A percentile compares a stretch with the other conserved stretches of the same genome.
These are phyloP conservation scores for Cystofilobasidium capitatum DNA, from an alignment of 768 basidiomycete species.

Conservation along the genomic window DNA sequence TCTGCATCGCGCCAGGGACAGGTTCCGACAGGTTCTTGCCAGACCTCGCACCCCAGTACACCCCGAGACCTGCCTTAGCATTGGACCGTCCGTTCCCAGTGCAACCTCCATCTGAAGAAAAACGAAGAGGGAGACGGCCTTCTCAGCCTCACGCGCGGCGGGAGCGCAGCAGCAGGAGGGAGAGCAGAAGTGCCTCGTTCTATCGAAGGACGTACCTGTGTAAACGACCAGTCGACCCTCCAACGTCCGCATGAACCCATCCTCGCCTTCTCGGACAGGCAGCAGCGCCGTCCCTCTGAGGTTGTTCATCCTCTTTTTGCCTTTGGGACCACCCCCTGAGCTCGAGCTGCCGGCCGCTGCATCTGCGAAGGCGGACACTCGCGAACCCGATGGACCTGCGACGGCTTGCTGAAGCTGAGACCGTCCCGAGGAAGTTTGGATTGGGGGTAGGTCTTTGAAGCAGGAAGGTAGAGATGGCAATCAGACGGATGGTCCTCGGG, in stretches of 20 bases:
- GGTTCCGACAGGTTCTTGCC: slow-evolving; percentile 16
- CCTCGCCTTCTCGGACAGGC: neutral
- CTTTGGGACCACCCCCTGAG: no score
- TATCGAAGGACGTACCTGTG: neutral
- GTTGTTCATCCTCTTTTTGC: no score
- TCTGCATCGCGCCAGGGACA: slow-evolving; percentile 17
- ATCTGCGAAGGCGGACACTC: no score
- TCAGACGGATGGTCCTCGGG: no score
- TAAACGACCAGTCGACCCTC: slow-evolving; percentile 14
- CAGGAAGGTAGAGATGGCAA: neutral
- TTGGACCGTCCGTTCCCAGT: neutral
- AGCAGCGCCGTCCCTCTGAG: neutral
- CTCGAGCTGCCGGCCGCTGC: no score
- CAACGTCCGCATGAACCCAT: neutral
- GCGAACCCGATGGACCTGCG: no score
- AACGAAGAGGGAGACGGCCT: no score
- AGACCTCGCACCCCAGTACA: slow-evolving; percentile 1
- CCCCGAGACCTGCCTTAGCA: slow-evolving; percentile 3
- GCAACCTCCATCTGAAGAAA: slow-evolving; percentile 7
- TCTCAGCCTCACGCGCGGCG: no score
- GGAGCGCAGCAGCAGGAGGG: no score
- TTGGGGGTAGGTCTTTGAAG: neutral
- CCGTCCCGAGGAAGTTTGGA: neutral
- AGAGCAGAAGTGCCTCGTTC: no score
- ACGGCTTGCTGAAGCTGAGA: no score